Evolutionary conservation across 768 basidiomycete species (phyloP), one percentile per base, ranked within the genome.

Genomic region (Wakefieldia striispora): DNA sequence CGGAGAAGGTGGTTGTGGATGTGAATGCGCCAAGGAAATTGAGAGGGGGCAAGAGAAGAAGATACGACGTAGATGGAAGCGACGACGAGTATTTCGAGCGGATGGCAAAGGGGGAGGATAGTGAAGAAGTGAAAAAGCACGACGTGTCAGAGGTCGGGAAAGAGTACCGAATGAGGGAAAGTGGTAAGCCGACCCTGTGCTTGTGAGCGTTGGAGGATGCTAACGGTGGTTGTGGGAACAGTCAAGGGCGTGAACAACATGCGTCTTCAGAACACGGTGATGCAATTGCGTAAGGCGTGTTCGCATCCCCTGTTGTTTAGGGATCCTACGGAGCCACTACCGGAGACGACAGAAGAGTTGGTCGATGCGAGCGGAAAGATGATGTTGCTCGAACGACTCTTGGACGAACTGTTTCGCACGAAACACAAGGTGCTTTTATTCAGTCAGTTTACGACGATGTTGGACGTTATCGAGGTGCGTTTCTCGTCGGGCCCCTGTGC

Each of bases 241-340:
- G 93, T 82, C 48, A 89, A 85, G 63, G 80, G 87, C 41, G 83
- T 95, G 34, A 94, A 94, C 68, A 94, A 92, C 64, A 87, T 94
- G 88, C 84, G 83, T 45, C 77, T 99, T 14, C 93, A 97, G 65
- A 99, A 98, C 62, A 80, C 84, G 11, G 84, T 97, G 49, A 98
- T 99, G 95, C 95, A 98, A 65, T 77, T 97, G 5, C 89, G 95
- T 47, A 97, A 98, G 76, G 90, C 94, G 2, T 92, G 91, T 72
- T 93, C 88, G 13, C 93, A 97, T 68, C 94, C 95, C 0, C 89
- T 89, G 73, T 70, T 93, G 6, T 95, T 95, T 63, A 84, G 90
- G 56, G 65, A 68, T 20, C 54, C 53, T 4, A 31, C 45, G 23
- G 53, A 57, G 24, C 46, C 27, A 7, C 35, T 56, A 24, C 79